Base-by-base conservation (phyloP, 2,329 filamentous ascomycete species). In the Aspergillus arachidicola region DNA sequence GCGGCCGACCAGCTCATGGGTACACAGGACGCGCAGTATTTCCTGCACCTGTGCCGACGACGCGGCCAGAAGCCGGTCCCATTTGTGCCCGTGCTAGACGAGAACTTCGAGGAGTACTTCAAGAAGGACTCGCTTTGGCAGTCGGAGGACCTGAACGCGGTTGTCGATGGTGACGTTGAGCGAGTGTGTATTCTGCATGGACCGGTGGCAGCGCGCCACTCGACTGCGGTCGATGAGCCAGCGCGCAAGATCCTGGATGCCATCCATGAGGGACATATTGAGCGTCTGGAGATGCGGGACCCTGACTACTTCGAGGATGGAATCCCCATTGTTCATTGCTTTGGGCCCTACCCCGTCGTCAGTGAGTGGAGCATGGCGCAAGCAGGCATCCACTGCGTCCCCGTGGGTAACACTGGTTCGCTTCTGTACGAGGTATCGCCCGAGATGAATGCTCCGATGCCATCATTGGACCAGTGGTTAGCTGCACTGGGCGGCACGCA, bases 81-180 rank as follows among this genome's bases (percentile, higher is more conserved):
- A 0, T 99, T 99, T 76, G 94, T 99, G 36, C 95, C 95, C 5
- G 86, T 91, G 21, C 85, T 99, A 23, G 95, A 99, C 72, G 93
- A 96, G 67, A 97, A 94, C 76, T 99, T 99, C 70, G 95, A 99
- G 77, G 97, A 96, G 82, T 99, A 93, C 84, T 99, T 99, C 90
- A 99, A 99, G 89, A 99, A 99, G 84, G 95, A 99, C 78, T 99
- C 95, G 1, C 86, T 99, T 9, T 99, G 95, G 95, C 95, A 99
- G 81, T 98, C 95, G 0, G 95, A 99, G 80, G 95, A 99, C 73
- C 85, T 99, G 12, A 94, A 95, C 73, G 95, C 95, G 59, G 94
- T 99, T 61, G 94, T 97, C 65, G 94, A 86, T 70, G 94, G 98
- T 80, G 96, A 99, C 76, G 95, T 99, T 63, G 94, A 93, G 67